Base-by-base conservation (phyloP, 2,329 filamentous ascomycete genomes). In the Aspergillus sp. region DNA sequence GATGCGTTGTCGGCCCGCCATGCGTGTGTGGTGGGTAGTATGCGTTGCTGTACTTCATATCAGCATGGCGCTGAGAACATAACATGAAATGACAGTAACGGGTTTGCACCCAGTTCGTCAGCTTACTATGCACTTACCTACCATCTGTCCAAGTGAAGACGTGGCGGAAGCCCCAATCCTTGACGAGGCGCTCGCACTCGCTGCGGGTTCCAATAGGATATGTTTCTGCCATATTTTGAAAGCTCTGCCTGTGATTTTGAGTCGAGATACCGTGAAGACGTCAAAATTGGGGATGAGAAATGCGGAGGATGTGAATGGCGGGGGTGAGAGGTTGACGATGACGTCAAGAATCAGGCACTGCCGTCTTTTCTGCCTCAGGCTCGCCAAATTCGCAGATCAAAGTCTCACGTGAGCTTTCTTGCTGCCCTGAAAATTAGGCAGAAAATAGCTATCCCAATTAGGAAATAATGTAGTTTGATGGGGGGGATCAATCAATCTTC, bases 101-200 rank as follows among this genome's bases (percentile, higher is more conserved):
- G 11, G 34, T 41, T 54, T 45, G 31, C 34, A 30, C 23, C 41
- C 23, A 19, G 48, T 28, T 19, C 11, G 31, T 11, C 31, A 22
- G 54, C 30, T 30, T 38, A 50, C 19, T 41, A 13, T 22, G 23
- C 15, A 46, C 78, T 66, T 78, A 86, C 84, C 84, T 82, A 53
- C 81, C 75, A 72, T 88, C 86, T 1, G 81, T 82, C 85, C 85
- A 88, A 4, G 85, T 88, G 67, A 88, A 88, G 67, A 88, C 83
- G 66, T 84, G 81, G 9, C 66, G 64, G 72, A 88, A 89, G 1
- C 86, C 86, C 85, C 85, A 88, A 8, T 80, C 79, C 43, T 79
- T 77, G 8, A 89, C 86, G 62, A 84, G 74, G 43, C 72, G 70
- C 71, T 88, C 85, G 58, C 84, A 83, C 38, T 86, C 80, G 58